These are phyloP conservation scores for Clavispora santaluciae DNA, from an alignment of 805 yeast genomes.

Conservation along the genomic window DNA sequence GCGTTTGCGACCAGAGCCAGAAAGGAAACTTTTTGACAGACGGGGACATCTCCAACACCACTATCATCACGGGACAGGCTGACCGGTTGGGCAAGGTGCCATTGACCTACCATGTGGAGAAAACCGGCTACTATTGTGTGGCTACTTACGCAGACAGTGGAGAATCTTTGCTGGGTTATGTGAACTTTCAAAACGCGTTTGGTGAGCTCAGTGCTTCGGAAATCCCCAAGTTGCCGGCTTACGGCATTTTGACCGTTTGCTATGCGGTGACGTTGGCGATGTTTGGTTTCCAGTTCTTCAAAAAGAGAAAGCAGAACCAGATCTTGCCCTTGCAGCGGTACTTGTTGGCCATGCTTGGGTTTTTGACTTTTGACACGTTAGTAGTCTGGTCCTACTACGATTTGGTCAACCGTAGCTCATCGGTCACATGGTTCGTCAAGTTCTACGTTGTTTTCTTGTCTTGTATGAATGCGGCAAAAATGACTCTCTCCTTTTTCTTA, in stretches of 20 bases:
- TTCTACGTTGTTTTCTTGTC: conserved; percentile 73
- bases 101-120: conserved; percentile 56
- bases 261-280: conserved; percentile 79
- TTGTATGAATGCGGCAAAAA: conserved; percentile 70
- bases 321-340: conserved; percentile 87
- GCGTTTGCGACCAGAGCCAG: conserved; percentile 48
- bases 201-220: conserved; percentile 88
- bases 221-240: conserved; percentile 84
- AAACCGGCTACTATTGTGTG: conserved; percentile 91
- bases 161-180: conserved; percentile 55
- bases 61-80: conserved; percentile 54
- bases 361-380: conserved; percentile 78
- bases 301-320: conserved; percentile 69
- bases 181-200: conserved; percentile 85
- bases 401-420: conserved; percentile 57
- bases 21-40: conserved; percentile 60
- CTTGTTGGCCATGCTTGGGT: conserved; percentile 77
- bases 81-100: conserved; percentile 55
- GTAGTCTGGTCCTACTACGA: conserved; percentile 91
- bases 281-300: conserved; percentile 80
- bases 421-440: conserved; percentile 54
- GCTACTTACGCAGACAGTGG: conserved; percentile 46
- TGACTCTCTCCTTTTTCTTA: conserved; percentile 84
- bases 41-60: conserved; percentile 43
- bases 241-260: conserved; percentile 77